Conservation (phyloP, 2,329 filamentous ascomycete genomes). For the Chaetomium olivaceum region DNA sequence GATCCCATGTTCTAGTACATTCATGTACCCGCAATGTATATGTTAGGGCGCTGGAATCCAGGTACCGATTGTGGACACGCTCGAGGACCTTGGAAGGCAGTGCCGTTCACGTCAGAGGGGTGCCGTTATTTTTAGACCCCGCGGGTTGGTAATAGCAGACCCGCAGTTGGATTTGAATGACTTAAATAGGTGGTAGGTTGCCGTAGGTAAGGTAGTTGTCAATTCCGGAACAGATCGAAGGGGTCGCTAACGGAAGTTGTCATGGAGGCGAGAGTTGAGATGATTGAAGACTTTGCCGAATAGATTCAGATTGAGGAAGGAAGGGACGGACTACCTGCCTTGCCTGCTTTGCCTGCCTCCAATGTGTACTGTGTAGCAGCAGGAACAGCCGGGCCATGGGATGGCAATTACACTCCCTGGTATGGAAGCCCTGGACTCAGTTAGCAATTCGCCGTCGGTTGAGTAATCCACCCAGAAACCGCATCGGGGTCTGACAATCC, state of each 20-base stretch:
- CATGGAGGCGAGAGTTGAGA: background rate
- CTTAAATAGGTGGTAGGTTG: background rate
- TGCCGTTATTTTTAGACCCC: background rate
- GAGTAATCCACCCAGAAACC: background rate
- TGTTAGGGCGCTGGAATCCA: background rate
- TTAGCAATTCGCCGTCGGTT: background rate
- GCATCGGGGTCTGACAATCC: too few species aligned
- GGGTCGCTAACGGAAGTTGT: background rate
- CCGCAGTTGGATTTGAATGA: background rate
- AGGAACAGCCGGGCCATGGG: background rate
- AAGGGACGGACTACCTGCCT: background rate
- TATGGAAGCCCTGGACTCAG: background rate
- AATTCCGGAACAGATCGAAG: background rate
- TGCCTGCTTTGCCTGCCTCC: background rate
- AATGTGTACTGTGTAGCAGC: background rate
- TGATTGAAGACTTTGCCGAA: background rate
- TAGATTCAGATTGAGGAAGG: background rate
- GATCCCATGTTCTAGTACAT: background rate
- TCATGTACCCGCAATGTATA: background rate
- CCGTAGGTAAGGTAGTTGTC: background rate
- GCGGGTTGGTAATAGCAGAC: background rate
- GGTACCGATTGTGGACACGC: slow-evolving; percentile 8
- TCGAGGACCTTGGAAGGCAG: background rate
- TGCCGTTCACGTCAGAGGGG: background rate
- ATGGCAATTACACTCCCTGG: background rate